Percentiles rank a stretch among this genome's conserved stretches.
Conservation (phyloP, 371 early-diverging fungal genomes). For the Syncephalastrum monosporum region DNA sequence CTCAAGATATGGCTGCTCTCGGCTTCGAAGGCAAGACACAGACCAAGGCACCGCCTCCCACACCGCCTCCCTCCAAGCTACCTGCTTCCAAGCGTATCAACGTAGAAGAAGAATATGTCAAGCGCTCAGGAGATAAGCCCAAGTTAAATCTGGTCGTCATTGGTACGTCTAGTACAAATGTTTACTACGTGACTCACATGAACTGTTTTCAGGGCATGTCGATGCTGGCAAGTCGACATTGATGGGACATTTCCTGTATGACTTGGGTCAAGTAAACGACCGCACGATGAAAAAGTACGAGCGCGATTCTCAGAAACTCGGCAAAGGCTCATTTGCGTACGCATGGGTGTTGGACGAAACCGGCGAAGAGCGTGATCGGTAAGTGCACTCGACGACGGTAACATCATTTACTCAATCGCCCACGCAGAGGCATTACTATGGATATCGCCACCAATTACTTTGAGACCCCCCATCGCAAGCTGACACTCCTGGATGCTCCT, state of each 20-base stretch:
- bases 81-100: constrained; percentile 61
- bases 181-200: background rate
- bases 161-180: constrained; percentile 39
- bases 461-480: constrained; percentile 75
- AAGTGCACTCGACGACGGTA: background rate
- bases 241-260: constrained; percentile 95
- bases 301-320: constrained; percentile 89
- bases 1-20: constrained; percentile 53
- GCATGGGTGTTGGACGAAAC: constrained; percentile 97
- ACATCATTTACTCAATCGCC: background rate
- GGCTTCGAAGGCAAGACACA: constrained; percentile 26
- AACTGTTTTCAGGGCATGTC: constrained; percentile 81
- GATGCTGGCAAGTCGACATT: constrained; percentile 99
- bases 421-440: constrained; percentile 91
- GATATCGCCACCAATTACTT: constrained; percentile 93
- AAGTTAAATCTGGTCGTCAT: constrained; percentile 84
- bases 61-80: constrained; percentile 34
- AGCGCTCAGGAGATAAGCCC: constrained; percentile 67
- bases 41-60: constrained; percentile 8
- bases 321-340: constrained; percentile 90
- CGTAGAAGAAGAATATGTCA: constrained; percentile 73
- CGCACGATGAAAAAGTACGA: constrained; percentile 91
- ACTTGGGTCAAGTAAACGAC: constrained; percentile 87
- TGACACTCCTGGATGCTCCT: constrained; percentile 95
- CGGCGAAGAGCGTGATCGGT: constrained; percentile 86